Conservation (phyloP, 2,329 filamentous ascomycete genomes). For the Penicillium palitans region DNA sequence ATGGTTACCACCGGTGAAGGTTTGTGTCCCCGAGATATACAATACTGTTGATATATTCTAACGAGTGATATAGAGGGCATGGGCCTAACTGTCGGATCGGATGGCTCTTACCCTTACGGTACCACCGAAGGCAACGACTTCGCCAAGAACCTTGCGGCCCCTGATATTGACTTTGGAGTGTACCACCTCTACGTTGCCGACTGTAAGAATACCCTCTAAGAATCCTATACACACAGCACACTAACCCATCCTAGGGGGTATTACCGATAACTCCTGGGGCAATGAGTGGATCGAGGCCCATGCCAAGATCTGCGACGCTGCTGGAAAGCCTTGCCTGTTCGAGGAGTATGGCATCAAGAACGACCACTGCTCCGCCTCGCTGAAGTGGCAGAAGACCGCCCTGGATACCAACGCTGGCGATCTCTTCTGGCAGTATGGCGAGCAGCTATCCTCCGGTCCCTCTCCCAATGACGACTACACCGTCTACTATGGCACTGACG, state of each 20-base stretch:
- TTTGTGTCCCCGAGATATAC: background rate
- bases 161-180: background rate
- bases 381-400: background rate
- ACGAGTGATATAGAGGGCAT: background rate
- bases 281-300: background rate
- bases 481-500: background rate
- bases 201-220: background rate
- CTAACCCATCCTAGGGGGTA: background rate
- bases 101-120: background rate
- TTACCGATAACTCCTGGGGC: background rate
- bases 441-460: background rate
- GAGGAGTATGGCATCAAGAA: background rate
- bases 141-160: background rate
- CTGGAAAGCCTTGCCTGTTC: background rate
- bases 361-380: background rate
- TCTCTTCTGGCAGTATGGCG: background rate
- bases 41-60: background rate
- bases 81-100: background rate
- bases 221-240: background rate
- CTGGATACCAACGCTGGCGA: background rate
- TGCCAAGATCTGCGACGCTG: background rate
- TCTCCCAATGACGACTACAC: background rate
- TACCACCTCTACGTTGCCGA: background rate
- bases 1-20: constrained; percentile 1
- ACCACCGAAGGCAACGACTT: background rate